phyloP scores from a whole-genome alignment of 1,284 basidiomycete genomes.

The Fomitopsis betulina region DNA sequence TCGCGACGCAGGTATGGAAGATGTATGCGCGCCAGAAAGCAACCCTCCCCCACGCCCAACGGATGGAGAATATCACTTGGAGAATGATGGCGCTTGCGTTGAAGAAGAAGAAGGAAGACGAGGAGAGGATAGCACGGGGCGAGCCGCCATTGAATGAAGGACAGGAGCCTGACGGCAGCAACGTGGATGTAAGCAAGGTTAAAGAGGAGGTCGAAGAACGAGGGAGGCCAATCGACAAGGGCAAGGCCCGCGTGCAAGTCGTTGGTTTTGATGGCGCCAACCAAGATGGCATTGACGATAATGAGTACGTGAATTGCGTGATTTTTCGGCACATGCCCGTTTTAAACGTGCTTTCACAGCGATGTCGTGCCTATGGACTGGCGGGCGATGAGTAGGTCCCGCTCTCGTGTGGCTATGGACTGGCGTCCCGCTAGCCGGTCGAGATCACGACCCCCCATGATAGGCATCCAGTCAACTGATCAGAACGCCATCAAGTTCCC shows the following conservation, averaged over 20 bases:
- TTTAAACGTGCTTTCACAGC: slow-evolving; percentile 23
- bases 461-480: slow-evolving; percentile 32
- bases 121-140: slow-evolving; percentile 30
- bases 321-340: slow-evolving; percentile 14
- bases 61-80: slow-evolving; percentile 98
- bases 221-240: slow-evolving; percentile 72
- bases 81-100: slow-evolving; percentile 95
- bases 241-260: slow-evolving; percentile 67
- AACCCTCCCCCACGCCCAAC: slow-evolving; percentile 83
- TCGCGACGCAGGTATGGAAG: slow-evolving; percentile 96
- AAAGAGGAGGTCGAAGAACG: slow-evolving; percentile 39
- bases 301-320: slow-evolving; percentile 61
- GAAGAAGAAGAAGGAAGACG: slow-evolving; percentile 81
- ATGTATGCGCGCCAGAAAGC: slow-evolving; percentile 92
- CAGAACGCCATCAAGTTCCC: slow-evolving; percentile 31
- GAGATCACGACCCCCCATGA: slow-evolving; percentile 60
- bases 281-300: slow-evolving; percentile 62
- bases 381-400: slow-evolving; percentile 87
- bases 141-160: slow-evolving; percentile 10
- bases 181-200: slow-evolving; percentile 14
- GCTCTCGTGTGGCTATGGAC: slow-evolving; percentile 88
- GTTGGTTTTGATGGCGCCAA: slow-evolving; percentile 76
- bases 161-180: background rate
- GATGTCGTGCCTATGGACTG: slow-evolving; percentile 76
- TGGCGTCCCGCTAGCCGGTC: slow-evolving; percentile 75